A percentile compares a stretch with the other conserved stretches of the same genome.
These are phyloP conservation scores for Psilocybe cyanescens DNA, from an alignment of 768 basidiomycete genomes.

Conservation along the genomic window DNA sequence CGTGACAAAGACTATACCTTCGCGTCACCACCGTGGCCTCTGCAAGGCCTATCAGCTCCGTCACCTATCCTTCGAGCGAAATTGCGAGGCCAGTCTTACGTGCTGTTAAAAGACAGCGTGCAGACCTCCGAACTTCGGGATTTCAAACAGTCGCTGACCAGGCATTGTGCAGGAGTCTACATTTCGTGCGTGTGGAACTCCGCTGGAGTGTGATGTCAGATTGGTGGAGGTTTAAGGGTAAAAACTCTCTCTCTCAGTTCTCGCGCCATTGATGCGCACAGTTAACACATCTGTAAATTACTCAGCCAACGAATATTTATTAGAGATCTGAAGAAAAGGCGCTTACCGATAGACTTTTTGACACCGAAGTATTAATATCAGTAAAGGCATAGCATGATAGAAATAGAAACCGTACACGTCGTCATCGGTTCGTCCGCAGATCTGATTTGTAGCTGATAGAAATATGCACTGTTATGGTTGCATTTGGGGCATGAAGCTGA, in stretches of 20 bases:
- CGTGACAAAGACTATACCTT: no score
- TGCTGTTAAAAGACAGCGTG: no score
- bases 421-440: slow-evolving; percentile 95
- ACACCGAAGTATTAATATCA: background rate
- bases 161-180: no score
- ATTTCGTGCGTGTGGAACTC: no score
- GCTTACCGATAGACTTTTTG: slow-evolving; percentile 63
- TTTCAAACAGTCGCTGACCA: no score
- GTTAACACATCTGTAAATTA: slow-evolving; percentile 51
- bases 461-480: slow-evolving; percentile 86
- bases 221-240: background rate
- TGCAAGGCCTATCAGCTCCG: no score
- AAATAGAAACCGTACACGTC: slow-evolving; percentile 43
- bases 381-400: background rate
- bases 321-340: background rate
- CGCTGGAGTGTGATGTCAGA: no score
- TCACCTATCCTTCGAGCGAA: no score
- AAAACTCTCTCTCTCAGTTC: slow-evolving; percentile 38
- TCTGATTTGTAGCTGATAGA: slow-evolving; percentile 94
- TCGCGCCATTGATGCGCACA: slow-evolving; percentile 76
- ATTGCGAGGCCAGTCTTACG: no score
- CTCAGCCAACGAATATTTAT: background rate
- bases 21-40: no score
- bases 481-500: slow-evolving; percentile 75
- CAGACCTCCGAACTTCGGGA: no score